Conservation (phyloP, 2,329 filamentous ascomycete genomes). For the Aureobasidium sp. region DNA sequence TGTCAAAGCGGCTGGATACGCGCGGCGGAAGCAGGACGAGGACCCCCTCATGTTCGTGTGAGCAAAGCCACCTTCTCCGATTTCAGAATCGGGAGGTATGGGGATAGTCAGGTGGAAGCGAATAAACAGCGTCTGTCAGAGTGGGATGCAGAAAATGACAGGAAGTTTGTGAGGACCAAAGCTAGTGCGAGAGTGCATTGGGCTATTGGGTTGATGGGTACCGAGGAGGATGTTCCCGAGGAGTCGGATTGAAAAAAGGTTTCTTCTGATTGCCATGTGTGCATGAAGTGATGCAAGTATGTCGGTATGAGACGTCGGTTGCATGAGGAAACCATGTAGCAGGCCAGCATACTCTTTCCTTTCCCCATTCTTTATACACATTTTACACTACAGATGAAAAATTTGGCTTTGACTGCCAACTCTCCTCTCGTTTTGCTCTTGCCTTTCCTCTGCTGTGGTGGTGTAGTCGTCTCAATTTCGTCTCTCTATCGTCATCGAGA, state of each 20-base stretch:
- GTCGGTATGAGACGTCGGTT: no score
- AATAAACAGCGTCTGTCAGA: constrained; percentile 9
- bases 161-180: constrained; percentile 54
- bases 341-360: no score
- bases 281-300: no score
- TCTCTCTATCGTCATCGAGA: no score
- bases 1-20: constrained; percentile 81
- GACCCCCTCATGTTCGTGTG: constrained; percentile 61
- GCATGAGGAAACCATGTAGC: no score
- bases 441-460: no score
- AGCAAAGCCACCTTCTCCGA: constrained; percentile 15
- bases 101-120: not conserved
- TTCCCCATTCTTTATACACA: no score
- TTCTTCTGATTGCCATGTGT: no score
- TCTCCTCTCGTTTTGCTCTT: no score
- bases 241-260: not conserved
- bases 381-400: no score
- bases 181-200: constrained; percentile 60
- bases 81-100: constrained; percentile 3
- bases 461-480: no score
- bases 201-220: constrained; percentile 69
- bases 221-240: constrained; percentile 62
- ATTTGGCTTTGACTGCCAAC: no score
- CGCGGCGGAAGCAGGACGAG: constrained; percentile 63
- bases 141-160: constrained; percentile 33